Percentiles rank a stretch among this genome's conserved stretches.
These are phyloP conservation scores for Brassica incana DNA, from an alignment of 345 rosid genomes.

Conservation along the genomic window DNA sequence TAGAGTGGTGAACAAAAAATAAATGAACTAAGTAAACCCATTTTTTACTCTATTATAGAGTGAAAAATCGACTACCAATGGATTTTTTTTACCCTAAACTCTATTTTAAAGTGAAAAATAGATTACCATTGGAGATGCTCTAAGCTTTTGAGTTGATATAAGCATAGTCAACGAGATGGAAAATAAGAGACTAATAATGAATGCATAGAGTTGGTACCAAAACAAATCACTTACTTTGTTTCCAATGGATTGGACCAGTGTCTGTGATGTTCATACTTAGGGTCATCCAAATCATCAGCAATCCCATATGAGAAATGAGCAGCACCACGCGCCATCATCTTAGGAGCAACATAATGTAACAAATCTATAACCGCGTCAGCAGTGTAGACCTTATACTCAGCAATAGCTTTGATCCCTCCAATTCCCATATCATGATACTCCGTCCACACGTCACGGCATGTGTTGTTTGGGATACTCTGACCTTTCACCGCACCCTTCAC, in stretches of 20 bases:
- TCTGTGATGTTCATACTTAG: constrained; percentile 70
- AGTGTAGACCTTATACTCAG: constrained; percentile 78
- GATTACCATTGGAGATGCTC: too few relatives aligned
- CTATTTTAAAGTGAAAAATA: too few relatives aligned
- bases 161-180: too few relatives aligned
- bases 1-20: too few relatives aligned
- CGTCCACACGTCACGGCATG: constrained; percentile 88
- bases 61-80: too few relatives aligned
- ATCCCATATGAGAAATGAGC: constrained; percentile 90
- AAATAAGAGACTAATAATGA: too few relatives aligned
- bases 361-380: constrained; percentile 68
- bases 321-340: constrained; percentile 86
- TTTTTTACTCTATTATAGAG: too few relatives aligned
- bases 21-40: too few relatives aligned
- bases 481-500: constrained; percentile 80
- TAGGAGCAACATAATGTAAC: constrained; percentile 85
- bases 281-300: constrained; percentile 92
- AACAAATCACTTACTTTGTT: constrained; percentile 61
- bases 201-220: constrained; percentile 15
- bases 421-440: constrained; percentile 94
- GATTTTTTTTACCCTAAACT: too few relatives aligned
- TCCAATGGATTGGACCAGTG: constrained; percentile 97
- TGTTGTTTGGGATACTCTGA: constrained; percentile 57
- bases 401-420: constrained; percentile 80
- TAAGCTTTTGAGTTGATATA: too few relatives aligned